phyloP scores from a whole-genome alignment of 345 rosid species.

The Eucalyptus cloeziana region DNA sequence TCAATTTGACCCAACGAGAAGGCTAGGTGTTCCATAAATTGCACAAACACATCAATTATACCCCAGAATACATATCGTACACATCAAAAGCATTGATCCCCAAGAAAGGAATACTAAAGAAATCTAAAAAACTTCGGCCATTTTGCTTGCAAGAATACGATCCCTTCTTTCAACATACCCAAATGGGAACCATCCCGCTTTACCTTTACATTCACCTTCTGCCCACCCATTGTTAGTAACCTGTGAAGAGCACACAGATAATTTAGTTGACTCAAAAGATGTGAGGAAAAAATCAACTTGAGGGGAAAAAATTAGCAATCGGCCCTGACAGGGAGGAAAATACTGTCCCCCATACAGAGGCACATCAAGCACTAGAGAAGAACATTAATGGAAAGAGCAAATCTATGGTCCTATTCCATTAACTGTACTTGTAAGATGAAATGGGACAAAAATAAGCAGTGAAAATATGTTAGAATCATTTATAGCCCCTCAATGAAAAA shows the following conservation, averaged over 20 bases:
- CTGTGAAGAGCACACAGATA: conserved; percentile 14
- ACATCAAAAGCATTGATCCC: background rate
- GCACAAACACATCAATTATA: background rate
- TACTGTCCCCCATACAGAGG: background rate
- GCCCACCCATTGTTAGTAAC: conserved; percentile 90
- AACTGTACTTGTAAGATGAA: background rate
- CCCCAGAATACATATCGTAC: background rate
- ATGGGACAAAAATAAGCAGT: background rate
- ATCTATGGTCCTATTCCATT: background rate
- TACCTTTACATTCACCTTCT: conserved; percentile 95
- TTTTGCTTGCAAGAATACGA: conserved; percentile 77
- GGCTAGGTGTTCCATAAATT: background rate
- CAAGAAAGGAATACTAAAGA: background rate
- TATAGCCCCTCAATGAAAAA: background rate
- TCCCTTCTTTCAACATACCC: conserved; percentile 81
- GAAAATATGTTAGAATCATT: background rate
- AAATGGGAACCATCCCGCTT: conserved; percentile 91
- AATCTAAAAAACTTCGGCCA: conserved; percentile 71
- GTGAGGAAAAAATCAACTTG: background rate
- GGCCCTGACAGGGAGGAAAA: background rate
- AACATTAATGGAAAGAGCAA: background rate
- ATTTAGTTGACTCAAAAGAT: background rate
- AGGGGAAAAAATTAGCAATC: background rate
- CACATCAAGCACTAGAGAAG: background rate
- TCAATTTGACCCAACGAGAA: background rate